Base-by-base conservation (phyloP, 2,329 filamentous ascomycete species). In the Botryotinia calthae region DNA sequence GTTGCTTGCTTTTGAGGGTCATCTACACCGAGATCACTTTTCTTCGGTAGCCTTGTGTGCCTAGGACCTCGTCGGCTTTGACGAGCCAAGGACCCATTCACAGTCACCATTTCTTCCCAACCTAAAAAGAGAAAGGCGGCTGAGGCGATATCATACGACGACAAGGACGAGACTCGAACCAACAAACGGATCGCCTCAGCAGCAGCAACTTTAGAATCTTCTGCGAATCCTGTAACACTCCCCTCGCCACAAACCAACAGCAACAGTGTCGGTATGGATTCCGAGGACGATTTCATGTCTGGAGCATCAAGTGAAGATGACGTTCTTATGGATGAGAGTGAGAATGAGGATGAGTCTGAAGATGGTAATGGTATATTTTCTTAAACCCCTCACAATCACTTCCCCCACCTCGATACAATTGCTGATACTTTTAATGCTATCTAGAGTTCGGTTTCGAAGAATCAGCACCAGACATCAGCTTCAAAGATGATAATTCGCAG, bases 231-330 rank as follows among this genome's bases (percentile, higher is more conserved):
- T 9, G 28, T 31, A 46, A 80, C 82, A 58, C 89, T 89, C 34
- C 87, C 87, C 25, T 88, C 88, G 8, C 87, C 88, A 42, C 82
- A 87, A 73, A 90, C 88, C 66, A 68, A 67, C 34, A 86, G 85
- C 37, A 84, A 81, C 34, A 86, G 85, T 76, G 98, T 98, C 34
- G 86, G 85, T 76, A 98, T 98, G 95, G 94, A 97, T 84, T 98
- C 95, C 14, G 95, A 98, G 79, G 94, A 98, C 80, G 95, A 98
- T 74, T 95, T 95, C 82, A 92, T 96, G 88, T 97, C 93, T 78
- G 90, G 90, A 80, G 86, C 91, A 78, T 95, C 93, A 59, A 97
- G 92, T 80, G 91, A 91, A 72, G 91, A 93, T 76, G 88, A 88
- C 74, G 88, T 93, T 74, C 87, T 91, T 82, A 88, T 92, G 75